phyloP scores from a whole-genome alignment of 1,284 basidiomycete species.

The Austroboletus niveus region DNA sequence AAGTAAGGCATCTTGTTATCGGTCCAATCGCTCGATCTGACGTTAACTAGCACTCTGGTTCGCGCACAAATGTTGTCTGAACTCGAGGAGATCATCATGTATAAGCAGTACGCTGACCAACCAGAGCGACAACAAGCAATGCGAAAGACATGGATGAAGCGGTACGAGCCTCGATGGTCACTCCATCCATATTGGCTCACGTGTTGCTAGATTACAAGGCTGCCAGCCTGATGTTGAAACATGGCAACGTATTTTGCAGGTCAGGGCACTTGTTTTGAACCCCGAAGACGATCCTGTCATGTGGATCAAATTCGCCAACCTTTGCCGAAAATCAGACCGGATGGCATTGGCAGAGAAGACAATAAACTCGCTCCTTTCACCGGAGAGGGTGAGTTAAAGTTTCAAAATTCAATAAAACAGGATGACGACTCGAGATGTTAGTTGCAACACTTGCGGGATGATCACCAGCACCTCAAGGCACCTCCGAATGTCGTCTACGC shows the following conservation, averaged over 20 bases:
- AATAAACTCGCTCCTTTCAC: conserved; percentile 84
- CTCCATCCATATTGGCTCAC: conserved; percentile 4
- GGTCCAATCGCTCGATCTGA: conserved; percentile 12
- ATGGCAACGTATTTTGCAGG: conserved; percentile 97
- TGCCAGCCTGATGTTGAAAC: conserved; percentile 99
- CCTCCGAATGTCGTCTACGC: conserved; percentile 98
- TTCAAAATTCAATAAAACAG: conserved; percentile 7
- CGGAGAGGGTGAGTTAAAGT: conserved; percentile 48
- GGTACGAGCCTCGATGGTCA: conserved; percentile 43
- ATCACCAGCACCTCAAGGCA: conserved; percentile 68
- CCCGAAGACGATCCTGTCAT: conserved; percentile 95
- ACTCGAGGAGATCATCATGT: conserved; percentile 95
- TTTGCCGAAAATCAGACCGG: conserved; percentile 83
- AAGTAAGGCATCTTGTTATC: conserved; percentile 55
- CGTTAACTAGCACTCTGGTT: conserved; percentile 76
- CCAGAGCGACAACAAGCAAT: conserved; percentile 86
- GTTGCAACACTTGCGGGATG: conserved; percentile 43
- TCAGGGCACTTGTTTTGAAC: conserved; percentile 90
- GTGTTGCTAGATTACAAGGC: conserved; percentile 71
- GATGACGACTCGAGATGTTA: conserved; percentile 13
- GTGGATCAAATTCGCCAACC: conserved; percentile 94
- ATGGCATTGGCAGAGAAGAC: conserved; percentile 96
- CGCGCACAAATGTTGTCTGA: conserved; percentile 99
- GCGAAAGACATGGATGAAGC: conserved; percentile 93
- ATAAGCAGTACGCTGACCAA: conserved; percentile 94